phyloP scores from a whole-genome alignment of 2,329 filamentous ascomycete species.

The Xylariales sp. region DNA sequence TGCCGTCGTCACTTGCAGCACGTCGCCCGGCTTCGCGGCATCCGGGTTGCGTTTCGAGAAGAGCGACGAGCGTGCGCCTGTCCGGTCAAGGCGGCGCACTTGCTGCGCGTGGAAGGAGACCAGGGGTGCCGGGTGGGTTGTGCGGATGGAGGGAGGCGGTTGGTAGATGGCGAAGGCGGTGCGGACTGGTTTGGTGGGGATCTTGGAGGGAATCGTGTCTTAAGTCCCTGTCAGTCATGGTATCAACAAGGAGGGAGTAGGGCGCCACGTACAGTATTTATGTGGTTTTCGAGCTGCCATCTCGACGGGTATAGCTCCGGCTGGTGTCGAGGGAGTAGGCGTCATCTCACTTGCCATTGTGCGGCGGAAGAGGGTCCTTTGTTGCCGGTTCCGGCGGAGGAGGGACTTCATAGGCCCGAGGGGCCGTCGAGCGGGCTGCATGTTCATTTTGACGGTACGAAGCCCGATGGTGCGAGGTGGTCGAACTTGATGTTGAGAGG shows the following conservation, averaged over 20 bases:
- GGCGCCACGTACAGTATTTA: too few relatives aligned
- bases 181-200: conserved; percentile 26
- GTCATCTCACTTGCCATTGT: conserved; percentile 41
- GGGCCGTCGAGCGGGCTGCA: conserved; percentile 58
- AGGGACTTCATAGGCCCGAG: conserved; percentile 65
- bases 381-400: conserved; percentile 53
- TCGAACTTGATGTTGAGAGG: neutral
- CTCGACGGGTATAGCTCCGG: conserved; percentile 10
- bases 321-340: conserved; percentile 12
- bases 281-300: conserved; percentile 4
- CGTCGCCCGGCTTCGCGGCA: conserved; percentile 78
- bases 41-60: conserved; percentile 77
- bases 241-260: too few relatives aligned
- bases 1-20: conserved; percentile 82
- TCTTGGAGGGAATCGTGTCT: conserved; percentile 27
- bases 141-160: conserved; percentile 49
- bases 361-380: conserved; percentile 35
- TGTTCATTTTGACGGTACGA: conserved; percentile 49
- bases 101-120: conserved; percentile 62
- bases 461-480: neutral
- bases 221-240: neutral
- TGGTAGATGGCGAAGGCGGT: conserved; percentile 51
- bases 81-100: conserved; percentile 74
- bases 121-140: conserved; percentile 63
- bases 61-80: conserved; percentile 73